Percentiles rank a stretch among this genome's conserved stretches.
Conservation (phyloP, 1,139 yeast genomes). For the Kazachstania sp. region DNA sequence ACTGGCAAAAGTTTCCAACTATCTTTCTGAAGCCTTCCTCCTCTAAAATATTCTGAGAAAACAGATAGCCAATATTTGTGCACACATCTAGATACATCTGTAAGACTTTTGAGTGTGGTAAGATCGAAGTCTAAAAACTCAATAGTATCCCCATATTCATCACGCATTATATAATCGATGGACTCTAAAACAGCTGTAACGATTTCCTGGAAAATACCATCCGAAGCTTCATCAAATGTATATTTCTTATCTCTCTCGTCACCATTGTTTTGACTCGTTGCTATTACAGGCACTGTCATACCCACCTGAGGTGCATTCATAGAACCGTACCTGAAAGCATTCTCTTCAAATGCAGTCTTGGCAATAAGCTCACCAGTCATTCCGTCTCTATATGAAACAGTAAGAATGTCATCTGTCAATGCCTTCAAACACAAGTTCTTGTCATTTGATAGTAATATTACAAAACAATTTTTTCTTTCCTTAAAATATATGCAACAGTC, state of each 20-base stretch:
- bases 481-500: slow-evolving; percentile 73
- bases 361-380: slow-evolving; percentile 60
- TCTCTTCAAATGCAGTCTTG: slow-evolving; percentile 40
- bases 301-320: neutral
- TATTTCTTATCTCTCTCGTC: neutral
- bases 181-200: slow-evolving; percentile 39
- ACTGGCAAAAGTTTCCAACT: slow-evolving; percentile 27
- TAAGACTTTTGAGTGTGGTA: slow-evolving; percentile 32
- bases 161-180: slow-evolving; percentile 45
- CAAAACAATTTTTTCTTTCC: slow-evolving; percentile 38
- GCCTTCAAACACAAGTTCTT: slow-evolving; percentile 77
- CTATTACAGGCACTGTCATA: no score
- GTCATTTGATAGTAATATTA: slow-evolving; percentile 69
- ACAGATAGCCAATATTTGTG: slow-evolving; percentile 50
- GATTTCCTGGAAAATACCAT: slow-evolving; percentile 32
- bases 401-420: slow-evolving; percentile 53
- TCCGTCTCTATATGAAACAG: slow-evolving; percentile 53
- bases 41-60: slow-evolving; percentile 41
- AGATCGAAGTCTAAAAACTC: slow-evolving; percentile 43
- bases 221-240: neutral
- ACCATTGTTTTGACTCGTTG: neutral
- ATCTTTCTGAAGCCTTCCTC: slow-evolving; percentile 16
- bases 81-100: slow-evolving; percentile 38
- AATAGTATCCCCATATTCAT: slow-evolving; percentile 51
- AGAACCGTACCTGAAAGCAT: slow-evolving; percentile 22